A percentile compares a stretch with the other conserved stretches of the same genome.
These are phyloP conservation scores for Fraxinus sp. DNA, from an alignment of 305 asterid species.

Conservation along the genomic window DNA sequence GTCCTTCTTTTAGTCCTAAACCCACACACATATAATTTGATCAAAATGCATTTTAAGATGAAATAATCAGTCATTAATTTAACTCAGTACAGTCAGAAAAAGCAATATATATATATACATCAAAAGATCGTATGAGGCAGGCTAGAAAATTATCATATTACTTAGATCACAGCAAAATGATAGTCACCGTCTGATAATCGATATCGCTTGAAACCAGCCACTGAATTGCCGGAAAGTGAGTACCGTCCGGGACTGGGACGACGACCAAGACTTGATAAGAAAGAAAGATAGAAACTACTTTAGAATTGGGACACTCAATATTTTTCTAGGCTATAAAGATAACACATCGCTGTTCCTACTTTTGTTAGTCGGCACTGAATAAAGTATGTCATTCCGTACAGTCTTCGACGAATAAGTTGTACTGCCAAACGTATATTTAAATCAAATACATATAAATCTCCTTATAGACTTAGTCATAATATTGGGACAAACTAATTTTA, in stretches of 20 bases:
- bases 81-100: neutral
- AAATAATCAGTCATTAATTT: neutral
- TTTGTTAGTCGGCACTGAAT: neutral
- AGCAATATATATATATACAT: neutral
- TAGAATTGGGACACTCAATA: neutral
- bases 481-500: no score
- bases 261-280: neutral
- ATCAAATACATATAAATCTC: no score
- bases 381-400: neutral
- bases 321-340: no score
- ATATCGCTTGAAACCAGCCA: neutral
- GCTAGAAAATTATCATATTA: neutral
- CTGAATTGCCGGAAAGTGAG: neutral
- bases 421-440: neutral
- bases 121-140: neutral
- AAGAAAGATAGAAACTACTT: neutral
- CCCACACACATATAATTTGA: neutral
- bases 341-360: neutral
- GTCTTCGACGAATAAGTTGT: neutral
- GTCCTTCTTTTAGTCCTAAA: neutral
- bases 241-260: neutral
- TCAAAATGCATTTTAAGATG: neutral
- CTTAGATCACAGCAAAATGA: neutral
- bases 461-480: no score
- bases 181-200: neutral